phyloP scores from a whole-genome alignment of 2,329 filamentous ascomycete genomes.

The Xylaria sp. region DNA sequence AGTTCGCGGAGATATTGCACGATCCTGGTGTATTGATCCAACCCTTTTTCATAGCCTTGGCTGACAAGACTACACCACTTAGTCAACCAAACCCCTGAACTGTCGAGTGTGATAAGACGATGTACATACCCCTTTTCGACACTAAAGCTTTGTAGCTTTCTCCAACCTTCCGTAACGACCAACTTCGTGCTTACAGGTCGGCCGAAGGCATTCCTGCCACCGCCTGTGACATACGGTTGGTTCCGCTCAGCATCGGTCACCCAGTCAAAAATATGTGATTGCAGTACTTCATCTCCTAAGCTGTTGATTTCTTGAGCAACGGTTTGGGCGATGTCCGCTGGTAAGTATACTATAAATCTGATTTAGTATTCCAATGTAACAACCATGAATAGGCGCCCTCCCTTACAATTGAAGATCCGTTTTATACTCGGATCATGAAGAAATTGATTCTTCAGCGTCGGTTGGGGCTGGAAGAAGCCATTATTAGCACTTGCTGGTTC shows the following conservation, averaged over 20 bases:
- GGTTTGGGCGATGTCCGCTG: slow-evolving; percentile 52
- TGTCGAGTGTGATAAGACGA: not conserved
- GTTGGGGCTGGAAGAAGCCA: slow-evolving; percentile 41
- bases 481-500: slow-evolving; percentile 47
- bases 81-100: not conserved
- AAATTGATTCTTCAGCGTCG: slow-evolving; percentile 41
- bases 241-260: slow-evolving; percentile 74
- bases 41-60: slow-evolving; percentile 66
- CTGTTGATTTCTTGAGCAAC: slow-evolving; percentile 58
- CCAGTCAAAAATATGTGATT: slow-evolving; percentile 64
- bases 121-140: slow-evolving; percentile 60
- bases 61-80: slow-evolving; percentile 58
- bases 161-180: slow-evolving; percentile 75
- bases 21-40: slow-evolving; percentile 63
- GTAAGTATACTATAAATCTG: slow-evolving; percentile 59
- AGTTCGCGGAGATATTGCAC: slow-evolving; percentile 65
- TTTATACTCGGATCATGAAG: slow-evolving; percentile 39
- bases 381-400: not conserved
- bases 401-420: slow-evolving; percentile 39
- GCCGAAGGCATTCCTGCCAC: slow-evolving; percentile 71
- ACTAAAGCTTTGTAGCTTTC: slow-evolving; percentile 68
- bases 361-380: slow-evolving; percentile 7
- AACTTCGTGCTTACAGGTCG: slow-evolving; percentile 65
- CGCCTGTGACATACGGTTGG: slow-evolving; percentile 67
- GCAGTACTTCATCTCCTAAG: slow-evolving; percentile 65